Base-by-base conservation (phyloP, 768 basidiomycete species). In the Mycena epipterygia region DNA sequence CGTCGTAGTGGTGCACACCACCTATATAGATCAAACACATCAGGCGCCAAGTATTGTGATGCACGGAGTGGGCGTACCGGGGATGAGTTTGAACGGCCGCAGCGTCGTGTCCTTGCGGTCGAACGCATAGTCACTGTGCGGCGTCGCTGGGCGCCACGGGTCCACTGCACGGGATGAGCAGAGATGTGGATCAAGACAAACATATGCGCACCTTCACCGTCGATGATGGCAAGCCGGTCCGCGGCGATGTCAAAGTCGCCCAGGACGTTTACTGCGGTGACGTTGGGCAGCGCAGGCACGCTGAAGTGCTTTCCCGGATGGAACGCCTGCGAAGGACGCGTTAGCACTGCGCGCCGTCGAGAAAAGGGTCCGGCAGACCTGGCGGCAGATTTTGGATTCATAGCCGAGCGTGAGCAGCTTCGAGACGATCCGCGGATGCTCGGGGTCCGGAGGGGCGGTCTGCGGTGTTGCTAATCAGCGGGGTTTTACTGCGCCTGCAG, bases 131-230 rank as follows among this genome's bases (percentile, higher is more conserved):
- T 87, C 84, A 72, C 93, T 93, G 77, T 95, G 95, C 0, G 94
- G 94, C 13, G 94, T 95, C 74, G 89, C 90, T 0, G 95, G 95
- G 65, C 92, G 88, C 96, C 96, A 98, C 19, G 96, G 95, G 81
- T 97, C 96, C 35, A 93, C 94, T 94, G 60, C 48, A 69, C 27
- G 27, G 51, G 27, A 35, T 56, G 9, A 49, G 60, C 21, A 41
- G 21, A 39, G 25, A 19, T 32, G 21, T 27, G 55, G 37, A 19
- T 13, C 37, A 49, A 37, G 33, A 63, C 42, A 37, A 32, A 32
- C 59, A 35, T 14, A 41, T 2, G 74, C 81, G 11, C 53, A 92
- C 93, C 87, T 87, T 94, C 92, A 12, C 94, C 94, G 74, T 96
- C 94, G 65, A 98, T 93, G 74, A 97, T 90, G 0, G 96, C 96